Conservation (phyloP, 2,329 filamentous ascomycete species). For the Fusarium virguliforme region DNA sequence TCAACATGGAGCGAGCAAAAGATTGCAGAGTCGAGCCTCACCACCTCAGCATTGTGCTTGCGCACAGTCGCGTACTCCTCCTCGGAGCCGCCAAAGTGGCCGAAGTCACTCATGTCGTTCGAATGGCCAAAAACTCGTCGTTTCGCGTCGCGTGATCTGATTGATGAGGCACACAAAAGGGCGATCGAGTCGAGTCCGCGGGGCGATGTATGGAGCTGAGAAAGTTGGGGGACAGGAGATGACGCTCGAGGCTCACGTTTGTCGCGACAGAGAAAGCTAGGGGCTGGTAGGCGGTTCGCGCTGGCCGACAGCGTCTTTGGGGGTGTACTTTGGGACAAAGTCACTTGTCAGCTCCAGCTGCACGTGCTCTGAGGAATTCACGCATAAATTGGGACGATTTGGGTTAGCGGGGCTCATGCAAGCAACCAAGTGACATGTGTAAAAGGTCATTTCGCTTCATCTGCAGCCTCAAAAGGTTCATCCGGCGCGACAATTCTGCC, state of each 20-base stretch:
- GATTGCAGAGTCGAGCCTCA: slow-evolving; percentile 59
- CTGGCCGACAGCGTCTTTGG: slow-evolving; percentile 36
- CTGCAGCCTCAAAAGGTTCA: slow-evolving; percentile 21
- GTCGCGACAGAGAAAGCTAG: slow-evolving; percentile 49
- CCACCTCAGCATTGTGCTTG: slow-evolving; percentile 83
- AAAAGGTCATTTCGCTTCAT: slow-evolving; percentile 25
- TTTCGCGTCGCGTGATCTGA: slow-evolving; percentile 33
- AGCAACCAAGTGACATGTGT: slow-evolving; percentile 34
- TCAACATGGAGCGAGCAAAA: slow-evolving; percentile 11
- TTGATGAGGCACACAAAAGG: slow-evolving; percentile 20
- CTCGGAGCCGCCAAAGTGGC: slow-evolving; percentile 79
- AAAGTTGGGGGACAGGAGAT: slow-evolving; percentile 46
- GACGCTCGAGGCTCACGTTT: slow-evolving; percentile 43
- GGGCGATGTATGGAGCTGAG: slow-evolving; percentile 31
- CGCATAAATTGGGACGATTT: slow-evolving; percentile 22
- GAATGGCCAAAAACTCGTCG: slow-evolving; percentile 16
- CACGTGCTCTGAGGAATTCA: slow-evolving; percentile 24
- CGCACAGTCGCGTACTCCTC: slow-evolving; percentile 88
- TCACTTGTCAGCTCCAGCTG: slow-evolving; percentile 35
- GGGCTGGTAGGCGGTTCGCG: slow-evolving; percentile 47
- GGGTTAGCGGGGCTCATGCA: slow-evolving; percentile 37
- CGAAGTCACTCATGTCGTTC: slow-evolving; percentile 78
- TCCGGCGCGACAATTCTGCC: slow-evolving; percentile 49
- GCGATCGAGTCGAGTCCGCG: slow-evolving; percentile 18
- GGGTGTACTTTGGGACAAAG: slow-evolving; percentile 39